Percentiles rank a stretch among this genome's conserved stretches.
phyloP scores from a whole-genome alignment of 1,284 basidiomycete species.

The Sanguinoderma infundibulare region DNA sequence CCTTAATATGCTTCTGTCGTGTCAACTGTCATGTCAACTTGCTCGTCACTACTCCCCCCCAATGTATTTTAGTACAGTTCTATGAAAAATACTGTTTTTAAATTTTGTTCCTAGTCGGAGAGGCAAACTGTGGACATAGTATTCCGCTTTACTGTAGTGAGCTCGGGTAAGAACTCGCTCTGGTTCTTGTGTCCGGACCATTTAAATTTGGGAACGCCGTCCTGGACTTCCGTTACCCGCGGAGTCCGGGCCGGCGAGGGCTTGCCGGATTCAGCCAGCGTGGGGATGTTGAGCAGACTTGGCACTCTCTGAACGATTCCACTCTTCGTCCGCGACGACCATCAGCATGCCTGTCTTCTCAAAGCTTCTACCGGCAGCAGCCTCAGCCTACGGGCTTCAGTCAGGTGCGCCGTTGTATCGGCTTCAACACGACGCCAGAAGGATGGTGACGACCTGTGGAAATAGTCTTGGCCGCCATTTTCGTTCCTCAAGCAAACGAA shows the following conservation, averaged over 20 bases:
- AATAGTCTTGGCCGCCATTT: conserved; percentile 53
- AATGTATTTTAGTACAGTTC: not conserved
- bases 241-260: too few species aligned
- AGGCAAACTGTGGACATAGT: conserved; percentile 15
- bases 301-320: too few species aligned
- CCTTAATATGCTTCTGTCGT: not conserved
- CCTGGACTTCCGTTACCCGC: conserved; percentile 37
- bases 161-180: conserved; percentile 35
- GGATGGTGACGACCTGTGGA: not conserved
- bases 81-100: not conserved
- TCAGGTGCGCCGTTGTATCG: conserved; percentile 30
- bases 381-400: conserved; percentile 44
- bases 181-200: conserved; percentile 39
- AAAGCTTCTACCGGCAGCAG: conserved; percentile 40
- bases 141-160: conserved; percentile 25
- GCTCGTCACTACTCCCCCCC: not conserved
- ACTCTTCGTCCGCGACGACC: not conserved
- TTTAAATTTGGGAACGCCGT: conserved; percentile 39
- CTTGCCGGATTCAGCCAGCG: too few species aligned
- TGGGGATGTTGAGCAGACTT: too few species aligned
- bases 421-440: not conserved
- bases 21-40: not conserved
- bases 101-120: not conserved
- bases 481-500: conserved; percentile 62
- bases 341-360: conserved; percentile 42